Evolutionary conservation across 164 flowering plant species (phyloP).

Genomic region (Piper betle): DNA sequence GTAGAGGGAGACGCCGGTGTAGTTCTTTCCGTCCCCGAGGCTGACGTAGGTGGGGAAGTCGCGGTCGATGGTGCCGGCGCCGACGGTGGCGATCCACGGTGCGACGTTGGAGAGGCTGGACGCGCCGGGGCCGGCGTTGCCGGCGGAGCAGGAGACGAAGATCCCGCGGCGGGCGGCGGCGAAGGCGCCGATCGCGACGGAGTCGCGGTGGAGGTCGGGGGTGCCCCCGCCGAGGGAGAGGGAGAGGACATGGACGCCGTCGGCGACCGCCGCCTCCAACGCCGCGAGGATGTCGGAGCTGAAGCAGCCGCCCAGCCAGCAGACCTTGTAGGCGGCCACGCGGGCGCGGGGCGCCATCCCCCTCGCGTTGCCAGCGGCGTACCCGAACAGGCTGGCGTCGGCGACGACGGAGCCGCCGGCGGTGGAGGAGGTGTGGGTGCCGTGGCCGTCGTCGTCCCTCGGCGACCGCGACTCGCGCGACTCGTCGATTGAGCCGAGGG

Average conservation of each 20-base stretch:
- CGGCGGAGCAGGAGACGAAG: slow-evolving; percentile 86
- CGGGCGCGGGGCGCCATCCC: slow-evolving; percentile 83
- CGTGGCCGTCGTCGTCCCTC: slow-evolving; percentile 86
- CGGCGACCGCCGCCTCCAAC: slow-evolving; percentile 62
- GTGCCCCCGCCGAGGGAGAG: slow-evolving; percentile 67
- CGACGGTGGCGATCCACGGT: slow-evolving; percentile 88
- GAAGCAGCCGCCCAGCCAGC: slow-evolving; percentile 83
- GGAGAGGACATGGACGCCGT: slow-evolving; percentile 79
- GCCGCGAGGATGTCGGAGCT: slow-evolving; percentile 61
- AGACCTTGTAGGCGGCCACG: slow-evolving; percentile 69
- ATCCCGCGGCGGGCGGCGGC: slow-evolving; percentile 51
- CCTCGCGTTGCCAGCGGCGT: slow-evolving; percentile 65
- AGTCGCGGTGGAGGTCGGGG: slow-evolving; percentile 44
- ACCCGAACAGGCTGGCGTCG: slow-evolving; percentile 66
- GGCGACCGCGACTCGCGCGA: slow-evolving; percentile 63
- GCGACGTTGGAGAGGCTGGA: slow-evolving; percentile 59
- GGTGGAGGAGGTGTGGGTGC: slow-evolving; percentile 78
- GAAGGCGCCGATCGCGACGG: slow-evolving; percentile 66
- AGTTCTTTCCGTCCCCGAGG: slow-evolving; percentile 54
- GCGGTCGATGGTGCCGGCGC: slow-evolving; percentile 83
- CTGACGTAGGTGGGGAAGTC: slow-evolving; percentile 63
- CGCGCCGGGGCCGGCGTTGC: slow-evolving; percentile 58
- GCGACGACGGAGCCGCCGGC: slow-evolving; percentile 61
- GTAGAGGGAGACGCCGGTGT: slow-evolving; percentile 57
- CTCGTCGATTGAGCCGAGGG: slow-evolving; percentile 53